Percentiles rank a stretch among this genome's conserved stretches.
Conservation (phyloP, 2,329 filamentous ascomycete species). For the Phaeoacremonium minimum region DNA sequence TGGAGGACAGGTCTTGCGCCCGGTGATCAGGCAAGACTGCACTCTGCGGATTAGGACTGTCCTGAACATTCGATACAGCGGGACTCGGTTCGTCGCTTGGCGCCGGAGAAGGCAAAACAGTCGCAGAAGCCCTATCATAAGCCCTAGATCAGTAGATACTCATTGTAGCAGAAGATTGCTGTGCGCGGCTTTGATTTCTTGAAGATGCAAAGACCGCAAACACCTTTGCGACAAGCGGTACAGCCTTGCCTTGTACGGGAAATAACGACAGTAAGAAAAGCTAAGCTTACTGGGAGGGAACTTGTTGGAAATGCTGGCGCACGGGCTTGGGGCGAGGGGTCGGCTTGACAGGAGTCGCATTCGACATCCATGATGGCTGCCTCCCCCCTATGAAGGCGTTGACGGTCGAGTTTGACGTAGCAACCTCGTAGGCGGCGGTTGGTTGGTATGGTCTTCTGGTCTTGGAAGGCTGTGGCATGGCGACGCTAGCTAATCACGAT, state of each 20-base stretch:
- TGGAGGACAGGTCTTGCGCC: conserved; percentile 16
- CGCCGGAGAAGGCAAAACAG: conserved; percentile 56
- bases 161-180: too few relatives aligned
- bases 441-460: too few relatives aligned
- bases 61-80: conserved; percentile 23
- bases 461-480: too few relatives aligned
- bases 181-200: too few relatives aligned
- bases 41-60: conserved; percentile 24
- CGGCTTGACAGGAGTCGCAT: conserved; percentile 8
- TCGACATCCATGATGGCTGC: conserved; percentile 22
- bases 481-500: too few relatives aligned
- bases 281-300: neutral
- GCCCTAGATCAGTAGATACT: neutral
- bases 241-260: neutral
- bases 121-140: conserved; percentile 10
- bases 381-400: conserved; percentile 19
- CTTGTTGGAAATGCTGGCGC: conserved; percentile 1
- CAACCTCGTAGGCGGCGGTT: conserved; percentile 13
- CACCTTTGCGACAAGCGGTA: too few relatives aligned
- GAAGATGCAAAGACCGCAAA: too few relatives aligned
- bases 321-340: conserved; percentile 6
- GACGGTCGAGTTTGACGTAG: conserved; percentile 22
- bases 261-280: neutral
- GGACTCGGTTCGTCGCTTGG: conserved; percentile 58
- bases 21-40: conserved; percentile 19